These are phyloP conservation scores for Acrocalymma vagum DNA, from an alignment of 2,329 filamentous ascomycete genomes.

Conservation along the genomic window DNA sequence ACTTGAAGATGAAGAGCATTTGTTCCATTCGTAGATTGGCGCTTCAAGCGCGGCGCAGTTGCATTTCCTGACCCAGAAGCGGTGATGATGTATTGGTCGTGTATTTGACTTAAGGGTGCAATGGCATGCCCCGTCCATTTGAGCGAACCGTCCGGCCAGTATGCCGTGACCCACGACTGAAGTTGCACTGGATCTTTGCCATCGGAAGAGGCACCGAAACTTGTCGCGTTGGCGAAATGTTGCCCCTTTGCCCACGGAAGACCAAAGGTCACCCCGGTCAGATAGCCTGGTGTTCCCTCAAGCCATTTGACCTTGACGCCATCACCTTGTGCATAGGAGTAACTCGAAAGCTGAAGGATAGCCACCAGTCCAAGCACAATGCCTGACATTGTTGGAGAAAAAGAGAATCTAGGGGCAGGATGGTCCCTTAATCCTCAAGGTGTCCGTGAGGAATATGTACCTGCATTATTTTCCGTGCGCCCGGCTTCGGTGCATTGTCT, in stretches of 20 bases:
- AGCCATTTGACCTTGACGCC: constrained; percentile 43
- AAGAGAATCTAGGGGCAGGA: too few species aligned
- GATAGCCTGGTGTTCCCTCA: constrained; percentile 33
- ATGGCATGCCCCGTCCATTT: constrained; percentile 70
- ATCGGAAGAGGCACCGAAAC: constrained; percentile 38
- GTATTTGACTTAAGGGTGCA: constrained; percentile 49
- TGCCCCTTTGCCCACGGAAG: constrained; percentile 50
- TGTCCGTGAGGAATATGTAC: too few species aligned
- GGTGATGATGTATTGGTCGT: constrained; percentile 56
- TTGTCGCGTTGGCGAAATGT: constrained; percentile 46
- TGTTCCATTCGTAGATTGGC: constrained; percentile 27
- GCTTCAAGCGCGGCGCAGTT: constrained; percentile 12
- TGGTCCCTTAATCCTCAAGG: too few species aligned
- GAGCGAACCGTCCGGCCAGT: constrained; percentile 68
- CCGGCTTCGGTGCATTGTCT: too few species aligned
- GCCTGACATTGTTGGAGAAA: too few species aligned
- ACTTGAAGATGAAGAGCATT: constrained; percentile 34
- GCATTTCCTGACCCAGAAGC: constrained; percentile 34
- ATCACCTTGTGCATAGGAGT: constrained; percentile 23
- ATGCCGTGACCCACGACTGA: constrained; percentile 66
- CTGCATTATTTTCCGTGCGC: too few species aligned
- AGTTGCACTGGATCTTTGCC: constrained; percentile 32
- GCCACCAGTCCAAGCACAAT: too few species aligned
- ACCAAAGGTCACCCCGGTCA: constrained; percentile 49
- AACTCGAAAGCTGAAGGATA: too few species aligned